Evolutionary conservation across 768 basidiomycete species (phyloP).

Genomic region (Pleurotus giganteus): DNA sequence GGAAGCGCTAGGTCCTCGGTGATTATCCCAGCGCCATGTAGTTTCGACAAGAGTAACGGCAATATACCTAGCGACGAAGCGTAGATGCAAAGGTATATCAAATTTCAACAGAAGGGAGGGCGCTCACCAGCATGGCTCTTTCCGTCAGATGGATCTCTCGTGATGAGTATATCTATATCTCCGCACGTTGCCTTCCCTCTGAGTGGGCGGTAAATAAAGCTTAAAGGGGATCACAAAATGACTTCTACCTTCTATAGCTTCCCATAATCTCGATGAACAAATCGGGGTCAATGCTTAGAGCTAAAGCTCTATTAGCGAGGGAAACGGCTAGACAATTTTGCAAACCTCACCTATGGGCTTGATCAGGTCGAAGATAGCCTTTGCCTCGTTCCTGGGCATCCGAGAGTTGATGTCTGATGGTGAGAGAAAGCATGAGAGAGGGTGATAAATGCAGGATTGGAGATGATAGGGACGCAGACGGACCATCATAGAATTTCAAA

Average conservation of each 20-base stretch:
- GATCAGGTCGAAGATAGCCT: conserved; percentile 69
- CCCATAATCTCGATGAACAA: conserved; percentile 89
- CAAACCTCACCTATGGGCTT: conserved; percentile 59
- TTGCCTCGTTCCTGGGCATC: conserved; percentile 83
- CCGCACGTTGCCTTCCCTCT: conserved; percentile 84
- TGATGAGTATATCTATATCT: conserved; percentile 90
- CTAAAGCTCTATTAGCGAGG: conserved; percentile 33
- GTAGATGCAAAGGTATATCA: not conserved
- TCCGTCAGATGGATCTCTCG: conserved; percentile 70
- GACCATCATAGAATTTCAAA: conserved; percentile 68
- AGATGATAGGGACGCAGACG: conserved; percentile 11
- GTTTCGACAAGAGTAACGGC: conserved; percentile 47
- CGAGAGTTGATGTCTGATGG: conserved; percentile 72
- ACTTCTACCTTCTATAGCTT: conserved; percentile 68
- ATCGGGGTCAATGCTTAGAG: conserved; percentile 65
- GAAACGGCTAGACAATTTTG: not conserved
- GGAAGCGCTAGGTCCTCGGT: conserved; percentile 80
- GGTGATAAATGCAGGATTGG: not conserved
- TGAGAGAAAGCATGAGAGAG: not conserved
- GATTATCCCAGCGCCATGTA: conserved; percentile 62
- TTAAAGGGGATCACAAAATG: not conserved
- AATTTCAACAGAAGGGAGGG: not conserved
- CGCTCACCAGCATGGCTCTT: conserved; percentile 65
- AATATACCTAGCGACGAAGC: conserved; percentile 50
- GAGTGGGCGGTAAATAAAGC: conserved; percentile 5